Conservation (phyloP, 129 eudicot genomes). For the Pulicaria dysenterica region DNA sequence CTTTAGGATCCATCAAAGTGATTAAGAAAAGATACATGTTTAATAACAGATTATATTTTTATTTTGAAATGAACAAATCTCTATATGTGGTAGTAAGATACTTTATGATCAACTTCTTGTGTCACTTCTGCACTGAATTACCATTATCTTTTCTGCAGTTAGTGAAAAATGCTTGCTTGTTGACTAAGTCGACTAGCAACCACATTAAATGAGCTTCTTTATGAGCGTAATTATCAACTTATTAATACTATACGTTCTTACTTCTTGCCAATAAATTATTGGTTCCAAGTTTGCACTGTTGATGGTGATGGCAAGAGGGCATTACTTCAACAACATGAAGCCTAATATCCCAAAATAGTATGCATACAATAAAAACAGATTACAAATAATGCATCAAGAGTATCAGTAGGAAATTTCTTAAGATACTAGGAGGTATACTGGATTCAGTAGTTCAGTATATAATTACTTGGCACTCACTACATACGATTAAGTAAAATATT, state of each 20-base stretch:
- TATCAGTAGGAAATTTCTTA: background rate
- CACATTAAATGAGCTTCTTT: background rate
- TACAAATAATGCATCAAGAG: background rate
- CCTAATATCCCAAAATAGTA: background rate
- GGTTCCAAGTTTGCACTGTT: no score
- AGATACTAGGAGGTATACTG: background rate
- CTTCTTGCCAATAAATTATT: no score
- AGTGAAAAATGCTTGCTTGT: no score
- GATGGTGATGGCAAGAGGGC: no score
- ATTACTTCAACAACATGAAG: background rate
- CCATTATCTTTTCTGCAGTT: no score
- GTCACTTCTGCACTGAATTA: no score
- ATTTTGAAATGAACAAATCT: background rate
- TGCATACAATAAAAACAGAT: background rate
- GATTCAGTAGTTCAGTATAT: background rate
- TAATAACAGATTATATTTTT: background rate
- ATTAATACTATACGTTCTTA: no score
- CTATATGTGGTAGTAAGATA: no score
- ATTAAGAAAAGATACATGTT: background rate
- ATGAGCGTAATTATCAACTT: no score
- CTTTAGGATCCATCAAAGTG: background rate
- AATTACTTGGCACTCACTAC: background rate
- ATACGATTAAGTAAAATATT: constrained; percentile 3
- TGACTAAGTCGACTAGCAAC: background rate
- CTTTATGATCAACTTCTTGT: no score